Conservation (phyloP, 2,329 filamentous ascomycete species). For the Botrytis hyacinthi region DNA sequence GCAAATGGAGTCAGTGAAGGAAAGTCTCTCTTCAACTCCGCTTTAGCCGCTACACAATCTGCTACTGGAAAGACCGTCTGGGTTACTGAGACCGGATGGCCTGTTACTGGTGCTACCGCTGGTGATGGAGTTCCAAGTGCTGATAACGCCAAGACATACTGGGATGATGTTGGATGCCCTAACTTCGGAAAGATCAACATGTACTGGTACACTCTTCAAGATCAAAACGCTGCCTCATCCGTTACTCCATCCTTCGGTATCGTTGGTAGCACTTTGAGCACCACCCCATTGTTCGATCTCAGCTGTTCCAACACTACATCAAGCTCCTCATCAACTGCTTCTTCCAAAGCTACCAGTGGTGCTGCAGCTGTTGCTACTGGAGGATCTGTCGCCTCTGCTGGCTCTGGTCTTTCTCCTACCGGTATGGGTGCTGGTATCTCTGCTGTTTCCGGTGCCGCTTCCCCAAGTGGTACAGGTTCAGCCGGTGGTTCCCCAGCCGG, state of each 20-base stretch:
- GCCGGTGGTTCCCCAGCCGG: constrained; percentile 2
- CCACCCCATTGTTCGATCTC: constrained; percentile 61
- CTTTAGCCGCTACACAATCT: constrained; percentile 57
- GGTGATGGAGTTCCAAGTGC: constrained; percentile 61
- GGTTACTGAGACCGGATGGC: constrained; percentile 89
- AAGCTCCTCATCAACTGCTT: constrained; percentile 25
- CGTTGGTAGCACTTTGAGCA: constrained; percentile 53
- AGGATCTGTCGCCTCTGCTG: constrained; percentile 24
- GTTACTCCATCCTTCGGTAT: constrained; percentile 71
- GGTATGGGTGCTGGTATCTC: constrained; percentile 24
- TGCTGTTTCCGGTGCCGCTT: constrained; percentile 12
- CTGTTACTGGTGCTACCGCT: constrained; percentile 64
- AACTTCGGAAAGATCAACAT: constrained; percentile 63
- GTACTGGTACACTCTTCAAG: constrained; percentile 78
- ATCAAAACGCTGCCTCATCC: constrained; percentile 54
- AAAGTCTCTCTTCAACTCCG: constrained; percentile 65
- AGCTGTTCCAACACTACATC: constrained; percentile 48
- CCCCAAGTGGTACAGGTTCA: constrained; percentile 17
- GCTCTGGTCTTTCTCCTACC: constrained; percentile 29
- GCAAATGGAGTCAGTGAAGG: constrained; percentile 64
- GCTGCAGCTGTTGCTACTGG: constrained; percentile 20
- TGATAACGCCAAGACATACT: constrained; percentile 75
- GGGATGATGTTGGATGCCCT: constrained; percentile 74
- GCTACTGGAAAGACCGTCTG: constrained; percentile 70
- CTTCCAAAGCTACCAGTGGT: constrained; percentile 21